Base-by-base conservation (phyloP, 1,284 basidiomycete genomes). In the Boletellus dicymbophilus region DNA sequence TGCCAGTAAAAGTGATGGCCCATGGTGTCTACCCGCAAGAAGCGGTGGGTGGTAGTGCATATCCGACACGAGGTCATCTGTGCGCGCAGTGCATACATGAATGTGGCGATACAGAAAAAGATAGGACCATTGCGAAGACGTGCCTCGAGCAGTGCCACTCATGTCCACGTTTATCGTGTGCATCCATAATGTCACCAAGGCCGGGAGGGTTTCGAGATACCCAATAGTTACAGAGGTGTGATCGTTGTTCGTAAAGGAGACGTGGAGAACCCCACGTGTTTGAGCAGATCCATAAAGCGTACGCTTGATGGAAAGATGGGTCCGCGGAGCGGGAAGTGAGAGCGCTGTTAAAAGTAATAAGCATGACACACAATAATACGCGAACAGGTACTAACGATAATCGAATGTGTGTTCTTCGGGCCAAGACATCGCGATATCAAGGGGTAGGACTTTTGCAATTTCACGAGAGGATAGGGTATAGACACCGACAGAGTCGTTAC, bases 181-280 rank as follows among this genome's bases (percentile, higher is more conserved):
- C 53, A 97, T 74, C 73, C 90, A 95, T 41, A 93, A 88, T 55
- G 90, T 88, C 43, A 98, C 78, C 63, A 95, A 88, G 86, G 94
- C 97, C 4, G 96, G 96, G 77, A 97, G 85, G 2, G 90, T 88
- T 69, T 99, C 97, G 46, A 93, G 80, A 71, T 96, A 98, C 9
- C 88, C 70, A 0, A 87, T 77, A 4, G 49, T 59, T 27, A 87
- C 68, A 2, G 78, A 64, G 0, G 66, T 57, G 7, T 77, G 61
- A 18, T 74, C 73, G 46, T 83, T 78, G 65, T 98, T 98, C 15
- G 67, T 76, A 43, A 98, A 70, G 21, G 78, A 75, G 8, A 96
- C 70, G 28, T 80, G 78, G 16, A 99, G 81, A 23, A 79, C 76
- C 2, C 93, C 93, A 52, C 74, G 81, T 22, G 81, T 88, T 65